Conservation (phyloP, 2,329 filamentous ascomycete genomes). For the Fusarium denticulatum region DNA sequence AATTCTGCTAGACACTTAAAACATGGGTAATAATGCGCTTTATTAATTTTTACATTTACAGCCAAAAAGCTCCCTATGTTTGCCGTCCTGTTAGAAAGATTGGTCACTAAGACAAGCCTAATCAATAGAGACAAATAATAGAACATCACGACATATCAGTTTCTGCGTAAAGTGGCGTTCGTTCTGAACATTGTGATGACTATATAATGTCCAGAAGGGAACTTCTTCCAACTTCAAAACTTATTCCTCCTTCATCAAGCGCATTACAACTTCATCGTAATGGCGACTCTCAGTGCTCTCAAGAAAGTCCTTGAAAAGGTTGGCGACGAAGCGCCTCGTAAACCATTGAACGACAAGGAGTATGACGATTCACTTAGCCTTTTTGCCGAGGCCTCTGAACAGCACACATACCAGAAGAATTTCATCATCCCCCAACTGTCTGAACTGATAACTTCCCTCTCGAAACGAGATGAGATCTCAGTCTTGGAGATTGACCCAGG, state of each 20-base stretch:
- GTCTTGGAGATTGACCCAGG: slow-evolving; percentile 70
- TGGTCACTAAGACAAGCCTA: accelerated
- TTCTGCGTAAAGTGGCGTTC: background rate
- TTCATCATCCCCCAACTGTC: slow-evolving; percentile 64
- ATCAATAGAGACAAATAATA: background rate
- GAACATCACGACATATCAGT: background rate
- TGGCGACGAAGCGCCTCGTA: slow-evolving; percentile 26
- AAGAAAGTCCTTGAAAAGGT: slow-evolving; percentile 53
- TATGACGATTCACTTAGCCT: slow-evolving; percentile 60
- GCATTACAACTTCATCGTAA: background rate
- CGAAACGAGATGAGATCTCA: slow-evolving; percentile 56
- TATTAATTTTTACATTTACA: too few species aligned
- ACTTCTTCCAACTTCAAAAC: background rate
- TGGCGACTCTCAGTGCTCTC: slow-evolving; percentile 53
- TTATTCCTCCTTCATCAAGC: background rate
- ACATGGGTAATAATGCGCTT: accelerated
- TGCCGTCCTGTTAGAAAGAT: background rate
- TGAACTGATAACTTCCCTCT: slow-evolving; percentile 52
- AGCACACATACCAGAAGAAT: slow-evolving; percentile 55
- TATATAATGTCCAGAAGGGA: background rate
- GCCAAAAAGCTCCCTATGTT: background rate
- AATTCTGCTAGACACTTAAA: background rate
- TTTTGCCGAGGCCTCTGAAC: slow-evolving; percentile 49
- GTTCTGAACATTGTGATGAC: background rate
- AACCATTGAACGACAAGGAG: slow-evolving; percentile 57